Conservation (phyloP, 2,329 filamentous ascomycete genomes). For the Talaromyces atroroseus region DNA sequence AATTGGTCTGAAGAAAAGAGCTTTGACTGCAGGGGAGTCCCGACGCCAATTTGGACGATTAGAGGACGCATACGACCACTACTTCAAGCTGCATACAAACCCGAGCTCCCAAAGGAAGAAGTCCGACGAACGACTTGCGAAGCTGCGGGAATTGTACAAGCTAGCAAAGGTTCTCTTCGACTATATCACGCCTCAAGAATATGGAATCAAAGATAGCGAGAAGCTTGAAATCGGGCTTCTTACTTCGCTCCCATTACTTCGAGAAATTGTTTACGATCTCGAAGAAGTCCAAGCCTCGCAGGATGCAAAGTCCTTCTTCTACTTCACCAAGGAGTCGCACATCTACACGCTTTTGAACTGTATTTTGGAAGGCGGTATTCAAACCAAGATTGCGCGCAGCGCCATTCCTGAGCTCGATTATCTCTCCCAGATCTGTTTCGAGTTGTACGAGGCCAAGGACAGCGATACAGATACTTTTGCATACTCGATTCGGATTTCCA, state of each 20-base stretch:
- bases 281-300: constrained; percentile 96
- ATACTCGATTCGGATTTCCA: constrained; percentile 93
- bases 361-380: constrained; percentile 92
- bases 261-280: constrained; percentile 93
- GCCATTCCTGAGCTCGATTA: constrained; percentile 97
- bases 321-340: constrained; percentile 98
- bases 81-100: constrained; percentile 86
- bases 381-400: constrained; percentile 92
- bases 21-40: constrained; percentile 41
- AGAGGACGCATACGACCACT: constrained; percentile 58
- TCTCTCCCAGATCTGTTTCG: constrained; percentile 94
- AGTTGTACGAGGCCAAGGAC: constrained; percentile 92
- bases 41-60: constrained; percentile 40
- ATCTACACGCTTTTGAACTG: constrained; percentile 98
- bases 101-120: constrained; percentile 70
- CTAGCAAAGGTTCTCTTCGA: constrained; percentile 94
- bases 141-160: constrained; percentile 86
- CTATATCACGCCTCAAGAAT: constrained; percentile 97
- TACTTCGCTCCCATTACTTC: constrained; percentile 85
- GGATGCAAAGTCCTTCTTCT: constrained; percentile 93
- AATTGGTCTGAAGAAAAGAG: constrained; percentile 48
- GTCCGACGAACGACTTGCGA: constrained; percentile 76
- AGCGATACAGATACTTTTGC: constrained; percentile 72
- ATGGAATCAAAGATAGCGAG: constrained; percentile 89
- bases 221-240: constrained; percentile 97